Conservation (phyloP, 106 monocot species). For the Iris macrosiphon region DNA sequence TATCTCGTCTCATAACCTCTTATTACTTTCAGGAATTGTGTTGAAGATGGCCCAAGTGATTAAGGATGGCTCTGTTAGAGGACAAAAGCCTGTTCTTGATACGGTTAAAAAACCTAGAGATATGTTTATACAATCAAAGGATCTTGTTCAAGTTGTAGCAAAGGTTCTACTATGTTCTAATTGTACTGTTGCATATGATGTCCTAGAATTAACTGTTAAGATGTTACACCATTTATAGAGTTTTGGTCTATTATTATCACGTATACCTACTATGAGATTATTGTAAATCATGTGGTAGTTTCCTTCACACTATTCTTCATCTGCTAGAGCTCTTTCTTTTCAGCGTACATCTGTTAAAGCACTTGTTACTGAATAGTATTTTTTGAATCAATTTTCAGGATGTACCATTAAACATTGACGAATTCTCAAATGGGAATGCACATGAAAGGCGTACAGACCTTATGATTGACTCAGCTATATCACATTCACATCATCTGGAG, state of each 20-base stretch:
- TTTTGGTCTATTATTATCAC: too few species aligned
- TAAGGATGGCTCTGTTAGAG: slow-evolving; percentile 68
- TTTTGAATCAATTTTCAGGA: slow-evolving; percentile 36
- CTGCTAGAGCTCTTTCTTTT: background rate
- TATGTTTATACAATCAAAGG: slow-evolving; percentile 82
- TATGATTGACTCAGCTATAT: slow-evolving; percentile 87
- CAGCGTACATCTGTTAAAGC: too few species aligned
- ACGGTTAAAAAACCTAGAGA: slow-evolving; percentile 58
- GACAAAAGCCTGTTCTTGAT: slow-evolving; percentile 31
- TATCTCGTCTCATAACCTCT: too few species aligned
- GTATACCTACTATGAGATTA: background rate
- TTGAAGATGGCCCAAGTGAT: slow-evolving; percentile 82
- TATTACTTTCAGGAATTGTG: slow-evolving; percentile 57
- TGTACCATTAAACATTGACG: slow-evolving; percentile 48
- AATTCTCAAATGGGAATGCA: slow-evolving; percentile 26
- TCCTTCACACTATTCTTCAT: background rate
- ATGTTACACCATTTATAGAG: background rate
- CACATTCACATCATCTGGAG: slow-evolving; percentile 66
- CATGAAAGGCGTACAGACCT: slow-evolving; percentile 62
- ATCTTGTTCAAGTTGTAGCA: slow-evolving; percentile 86
- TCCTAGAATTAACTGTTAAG: background rate
- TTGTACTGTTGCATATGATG: slow-evolving; percentile 4
- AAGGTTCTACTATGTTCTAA: slow-evolving; percentile 47
- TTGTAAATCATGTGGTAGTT: background rate
- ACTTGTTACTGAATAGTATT: background rate